Evolutionary conservation across 2,329 filamentous ascomycete genomes (phyloP).

Genomic region (Hymenoscyphus infarciens): DNA sequence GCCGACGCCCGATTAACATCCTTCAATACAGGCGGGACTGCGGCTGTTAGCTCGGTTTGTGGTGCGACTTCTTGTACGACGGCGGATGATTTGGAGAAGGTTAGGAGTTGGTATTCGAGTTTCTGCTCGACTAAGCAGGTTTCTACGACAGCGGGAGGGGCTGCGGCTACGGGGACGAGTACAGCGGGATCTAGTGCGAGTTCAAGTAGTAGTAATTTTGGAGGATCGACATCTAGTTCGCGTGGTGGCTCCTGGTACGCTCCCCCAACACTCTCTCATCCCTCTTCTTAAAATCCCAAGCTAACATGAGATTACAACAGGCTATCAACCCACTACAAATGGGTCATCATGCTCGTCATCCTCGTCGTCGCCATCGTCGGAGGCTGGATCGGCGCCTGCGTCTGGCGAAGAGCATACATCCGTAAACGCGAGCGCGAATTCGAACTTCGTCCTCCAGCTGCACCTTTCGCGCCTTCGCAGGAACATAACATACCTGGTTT

Average conservation of each 20-base stretch:
- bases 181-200: slow-evolving; percentile 5
- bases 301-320: slow-evolving; percentile 40
- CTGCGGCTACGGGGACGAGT: slow-evolving; percentile 21
- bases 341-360: slow-evolving; percentile 78
- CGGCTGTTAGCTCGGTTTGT: slow-evolving; percentile 62
- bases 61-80: slow-evolving; percentile 51
- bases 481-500: slow-evolving; percentile 30
- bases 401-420: slow-evolving; percentile 71
- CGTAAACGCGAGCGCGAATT: slow-evolving; percentile 58
- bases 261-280: too few relatives aligned
- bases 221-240: neutral
- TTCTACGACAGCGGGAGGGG: slow-evolving; percentile 26
- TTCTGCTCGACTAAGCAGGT: slow-evolving; percentile 56
- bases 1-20: slow-evolving; percentile 54
- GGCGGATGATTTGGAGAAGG: slow-evolving; percentile 45
- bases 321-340: slow-evolving; percentile 69
- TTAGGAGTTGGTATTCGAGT: slow-evolving; percentile 67
- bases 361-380: slow-evolving; percentile 65
- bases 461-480: slow-evolving; percentile 38
- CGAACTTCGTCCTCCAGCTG: slow-evolving; percentile 37
- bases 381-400: slow-evolving; percentile 64
- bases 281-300: too few relatives aligned
- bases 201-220: slow-evolving; percentile 17
- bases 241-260: slow-evolving; percentile 19
- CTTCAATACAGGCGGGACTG: slow-evolving; percentile 50